Conservation (phyloP, 352 stramenopile species). For the Pythium angustatum region DNA sequence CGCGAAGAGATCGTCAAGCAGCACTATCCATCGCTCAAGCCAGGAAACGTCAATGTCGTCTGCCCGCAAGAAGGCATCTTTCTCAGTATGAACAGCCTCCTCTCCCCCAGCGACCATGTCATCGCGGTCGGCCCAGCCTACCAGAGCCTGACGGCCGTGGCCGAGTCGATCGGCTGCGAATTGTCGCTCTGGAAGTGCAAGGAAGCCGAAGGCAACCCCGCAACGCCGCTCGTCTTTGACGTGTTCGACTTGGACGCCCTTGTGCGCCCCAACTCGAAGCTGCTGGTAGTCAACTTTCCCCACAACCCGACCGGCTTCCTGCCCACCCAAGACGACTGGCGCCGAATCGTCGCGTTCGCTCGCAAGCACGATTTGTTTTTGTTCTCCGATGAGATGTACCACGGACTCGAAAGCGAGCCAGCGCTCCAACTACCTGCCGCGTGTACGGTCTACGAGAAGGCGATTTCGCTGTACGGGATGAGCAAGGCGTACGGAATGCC, state of each 20-base stretch:
- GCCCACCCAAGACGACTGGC: constrained; percentile 38
- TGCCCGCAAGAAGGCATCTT: constrained; percentile 67
- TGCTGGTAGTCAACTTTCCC: constrained; percentile 75
- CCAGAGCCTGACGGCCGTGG: constrained; percentile 48
- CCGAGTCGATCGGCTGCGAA: constrained; percentile 39
- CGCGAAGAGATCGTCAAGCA: constrained; percentile 41
- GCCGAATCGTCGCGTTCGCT: constrained; percentile 43
- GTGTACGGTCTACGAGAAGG: constrained; percentile 47
- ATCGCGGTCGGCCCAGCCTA: constrained; percentile 51
- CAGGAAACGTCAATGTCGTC: constrained; percentile 40
- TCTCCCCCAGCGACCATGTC: constrained; percentile 49
- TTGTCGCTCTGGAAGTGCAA: constrained; percentile 40
- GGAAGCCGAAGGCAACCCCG: constrained; percentile 15
- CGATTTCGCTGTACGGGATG: constrained; percentile 51
- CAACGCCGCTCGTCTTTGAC: constrained; percentile 34
- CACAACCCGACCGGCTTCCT: constrained; percentile 72
- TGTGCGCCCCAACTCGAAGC: constrained; percentile 49
- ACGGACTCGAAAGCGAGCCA: constrained; percentile 35
- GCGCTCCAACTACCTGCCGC: constrained; percentile 33
- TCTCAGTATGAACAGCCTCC: constrained; percentile 47
- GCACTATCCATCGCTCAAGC: constrained; percentile 32
- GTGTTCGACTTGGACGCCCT: constrained; percentile 41
- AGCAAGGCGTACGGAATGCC: constrained; percentile 62
- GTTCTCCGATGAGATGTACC: constrained; percentile 79
- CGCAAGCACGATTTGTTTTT: constrained; percentile 40